phyloP scores from a whole-genome alignment of 768 basidiomycete species.

The Suillus discolor region DNA sequence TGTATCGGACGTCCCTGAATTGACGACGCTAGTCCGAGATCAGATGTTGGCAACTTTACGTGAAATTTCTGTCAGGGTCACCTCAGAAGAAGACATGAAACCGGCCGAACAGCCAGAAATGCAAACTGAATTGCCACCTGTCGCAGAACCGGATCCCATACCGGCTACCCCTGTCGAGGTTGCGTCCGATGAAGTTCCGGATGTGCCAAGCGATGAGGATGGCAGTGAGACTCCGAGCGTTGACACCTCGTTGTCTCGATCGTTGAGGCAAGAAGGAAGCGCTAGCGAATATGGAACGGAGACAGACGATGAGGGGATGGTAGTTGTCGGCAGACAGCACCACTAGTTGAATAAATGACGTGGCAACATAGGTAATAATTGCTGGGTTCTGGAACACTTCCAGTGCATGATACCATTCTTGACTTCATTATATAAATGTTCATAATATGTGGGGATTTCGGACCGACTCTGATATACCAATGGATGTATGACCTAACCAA shows the following conservation, averaged over 20 bases:
- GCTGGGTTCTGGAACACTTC: not conserved
- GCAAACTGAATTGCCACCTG: constrained; percentile 22
- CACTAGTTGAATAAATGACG: constrained; percentile 11
- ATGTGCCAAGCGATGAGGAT: constrained; percentile 26
- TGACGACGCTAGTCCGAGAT: constrained; percentile 68
- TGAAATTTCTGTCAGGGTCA: constrained; percentile 69
- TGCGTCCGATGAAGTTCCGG: constrained; percentile 29
- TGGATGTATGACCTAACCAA: constrained; percentile 1
- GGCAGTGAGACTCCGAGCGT: constrained; percentile 28
- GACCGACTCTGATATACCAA: constrained; percentile 13
- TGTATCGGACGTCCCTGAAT: constrained; percentile 64
- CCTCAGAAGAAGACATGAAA: constrained; percentile 25
- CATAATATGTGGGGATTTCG: constrained; percentile 14
- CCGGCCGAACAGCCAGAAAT: constrained; percentile 22
- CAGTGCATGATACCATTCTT: constrained; percentile 9
- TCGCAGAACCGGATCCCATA: constrained; percentile 12
- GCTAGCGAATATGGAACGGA: constrained; percentile 71
- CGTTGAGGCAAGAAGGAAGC: constrained; percentile 49
- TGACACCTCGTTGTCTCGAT: constrained; percentile 29
- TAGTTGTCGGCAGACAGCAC: constrained; percentile 67
- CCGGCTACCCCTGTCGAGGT: constrained; percentile 27
- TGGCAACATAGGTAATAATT: not conserved
- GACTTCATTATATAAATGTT: constrained; percentile 16
- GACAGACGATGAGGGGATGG: constrained; percentile 86
- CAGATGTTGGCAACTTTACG: constrained; percentile 78